Evolutionary conservation across 805 yeast genomes (phyloP), one percentile per base, ranked within the genome.

Genomic region (Pichia kluyveri): DNA sequence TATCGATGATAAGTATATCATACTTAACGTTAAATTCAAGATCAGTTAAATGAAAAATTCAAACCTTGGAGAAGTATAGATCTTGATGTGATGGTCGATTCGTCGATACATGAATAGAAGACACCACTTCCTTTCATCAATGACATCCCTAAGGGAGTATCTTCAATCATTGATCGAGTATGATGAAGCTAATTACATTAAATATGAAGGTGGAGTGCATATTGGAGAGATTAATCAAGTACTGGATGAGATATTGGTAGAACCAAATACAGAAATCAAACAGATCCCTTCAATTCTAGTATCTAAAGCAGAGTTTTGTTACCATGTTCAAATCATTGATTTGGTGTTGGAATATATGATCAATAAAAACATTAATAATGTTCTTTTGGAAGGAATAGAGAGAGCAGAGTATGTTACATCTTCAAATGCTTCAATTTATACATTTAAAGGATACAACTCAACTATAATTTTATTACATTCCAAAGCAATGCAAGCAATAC

Each of bases 401-500:
- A 72, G 71, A 0, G 50, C 54, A 2, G 56, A 51, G 5, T 31
- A 43, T 8, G 51, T 56, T 8, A 50, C 65, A 9, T 57, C 66
- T 0, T 54, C 60, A 8, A 18, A 32, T 12, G 57, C 66, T 0
- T 54, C 61, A 8, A 15, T 28, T 8, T 45, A 42, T 17, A 32
- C 42, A 7, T 42, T 49, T 5, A 46, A 44, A 27, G 56, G 56
- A 26, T 44, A 32, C 23, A 76, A 71, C 51, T 61, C 70, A n/a
- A 62, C 63, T 26, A 68, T 69, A 3, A 62, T 68, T 17, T 46
- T 60, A 2, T 51, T 83, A 18, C 79, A 77, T 49, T 57, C 67
- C 5, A 54, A 64, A 4, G 51, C 58, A 3, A 80, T 86, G 79
- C 68, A 68, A 31, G 51, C 57, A 3, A 46, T 80, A 0, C 75